phyloP scores from a whole-genome alignment of 2,329 filamentous ascomycete genomes.

The Chrysosporium queenslandicum region DNA sequence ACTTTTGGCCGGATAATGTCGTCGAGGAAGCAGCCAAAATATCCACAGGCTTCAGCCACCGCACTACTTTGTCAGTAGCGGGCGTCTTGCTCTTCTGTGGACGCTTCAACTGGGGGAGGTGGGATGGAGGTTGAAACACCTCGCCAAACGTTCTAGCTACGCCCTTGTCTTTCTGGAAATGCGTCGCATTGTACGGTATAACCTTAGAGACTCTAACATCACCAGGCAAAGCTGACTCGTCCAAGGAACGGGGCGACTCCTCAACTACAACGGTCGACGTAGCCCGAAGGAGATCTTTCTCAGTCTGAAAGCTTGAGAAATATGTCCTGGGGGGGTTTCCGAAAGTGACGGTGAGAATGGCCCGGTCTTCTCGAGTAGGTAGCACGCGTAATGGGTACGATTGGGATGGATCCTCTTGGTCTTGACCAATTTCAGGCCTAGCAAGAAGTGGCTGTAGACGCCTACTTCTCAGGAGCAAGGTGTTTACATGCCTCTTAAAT shows the following conservation, averaged over 20 bases:
- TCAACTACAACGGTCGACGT: conserved; percentile 25
- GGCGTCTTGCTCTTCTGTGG: conserved; percentile 31
- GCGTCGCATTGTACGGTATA: conserved; percentile 40
- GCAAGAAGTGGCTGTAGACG: conserved; percentile 35
- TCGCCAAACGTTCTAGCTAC: conserved; percentile 36
- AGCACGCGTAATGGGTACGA: conserved; percentile 14
- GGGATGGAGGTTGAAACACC: conserved; percentile 35
- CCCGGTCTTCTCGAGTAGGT: conserved; percentile 38
- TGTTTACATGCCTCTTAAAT: conserved; percentile 55
- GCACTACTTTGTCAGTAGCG: conserved; percentile 24
- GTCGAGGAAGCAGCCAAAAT: conserved; percentile 27
- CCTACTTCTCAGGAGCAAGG: conserved; percentile 53
- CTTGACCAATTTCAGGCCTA: conserved; percentile 29
- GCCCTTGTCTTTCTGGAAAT: conserved; percentile 24
- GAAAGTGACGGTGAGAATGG: conserved; percentile 60
- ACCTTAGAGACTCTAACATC: conserved; percentile 63
- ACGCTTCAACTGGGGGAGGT: conserved; percentile 32
- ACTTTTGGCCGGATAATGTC: conserved; percentile 30
- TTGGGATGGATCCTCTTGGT: conserved; percentile 23
- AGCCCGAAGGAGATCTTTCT: conserved; percentile 15
- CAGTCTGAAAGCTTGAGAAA: conserved; percentile 68
- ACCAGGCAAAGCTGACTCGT: conserved; percentile 59
- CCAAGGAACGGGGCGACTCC: conserved; percentile 38
- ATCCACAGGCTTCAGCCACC: conserved; percentile 37
- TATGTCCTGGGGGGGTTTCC: conserved; percentile 69